phyloP scores from a whole-genome alignment of 495 filamentous ascomycete species.

The Entonaema liquescens region DNA sequence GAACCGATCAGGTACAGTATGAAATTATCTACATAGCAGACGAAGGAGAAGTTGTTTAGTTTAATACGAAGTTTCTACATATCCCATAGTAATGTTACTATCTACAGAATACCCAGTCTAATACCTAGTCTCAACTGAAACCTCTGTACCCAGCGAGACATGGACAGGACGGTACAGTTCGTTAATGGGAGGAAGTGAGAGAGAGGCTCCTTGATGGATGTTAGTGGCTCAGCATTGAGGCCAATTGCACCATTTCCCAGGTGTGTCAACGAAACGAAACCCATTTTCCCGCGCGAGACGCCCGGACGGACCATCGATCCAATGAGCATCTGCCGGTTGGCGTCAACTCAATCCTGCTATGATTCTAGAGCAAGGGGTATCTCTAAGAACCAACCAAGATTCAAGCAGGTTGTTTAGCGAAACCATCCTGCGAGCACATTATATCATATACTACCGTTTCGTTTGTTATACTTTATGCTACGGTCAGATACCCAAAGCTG shows the following conservation, averaged over 20 bases:
- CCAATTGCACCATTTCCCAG: constrained; percentile 41
- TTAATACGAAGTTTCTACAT: not conserved
- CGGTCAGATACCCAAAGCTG: not conserved
- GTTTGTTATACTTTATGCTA: not conserved
- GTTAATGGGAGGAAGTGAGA: constrained; percentile 5
- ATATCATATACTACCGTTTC: not conserved
- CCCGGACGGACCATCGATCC: constrained; percentile 38
- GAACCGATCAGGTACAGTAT: not conserved
- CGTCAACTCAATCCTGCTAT: constrained; percentile 31
- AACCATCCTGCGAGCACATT: not conserved
- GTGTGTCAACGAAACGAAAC: constrained; percentile 36
- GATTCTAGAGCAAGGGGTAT: constrained; percentile 21
- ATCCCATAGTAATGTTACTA: not conserved
- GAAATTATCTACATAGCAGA: no score
- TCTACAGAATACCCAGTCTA: constrained; percentile 10
- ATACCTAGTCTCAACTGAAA: constrained; percentile 20
- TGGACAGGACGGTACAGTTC: constrained; percentile 1
- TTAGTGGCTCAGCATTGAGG: constrained; percentile 33
- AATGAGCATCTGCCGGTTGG: constrained; percentile 43
- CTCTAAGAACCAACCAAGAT: constrained; percentile 7
- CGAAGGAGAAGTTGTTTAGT: constrained; percentile 3
- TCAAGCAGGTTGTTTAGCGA: constrained; percentile 9
- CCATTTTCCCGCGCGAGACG: constrained; percentile 41
- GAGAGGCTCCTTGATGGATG: constrained; percentile 14
- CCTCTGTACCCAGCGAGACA: constrained; percentile 16